A percentile compares a stretch with the other conserved stretches of the same genome.
These are phyloP conservation scores for Arthonia radiata DNA, from an alignment of 495 filamentous ascomycete species.

Conservation along the genomic window DNA sequence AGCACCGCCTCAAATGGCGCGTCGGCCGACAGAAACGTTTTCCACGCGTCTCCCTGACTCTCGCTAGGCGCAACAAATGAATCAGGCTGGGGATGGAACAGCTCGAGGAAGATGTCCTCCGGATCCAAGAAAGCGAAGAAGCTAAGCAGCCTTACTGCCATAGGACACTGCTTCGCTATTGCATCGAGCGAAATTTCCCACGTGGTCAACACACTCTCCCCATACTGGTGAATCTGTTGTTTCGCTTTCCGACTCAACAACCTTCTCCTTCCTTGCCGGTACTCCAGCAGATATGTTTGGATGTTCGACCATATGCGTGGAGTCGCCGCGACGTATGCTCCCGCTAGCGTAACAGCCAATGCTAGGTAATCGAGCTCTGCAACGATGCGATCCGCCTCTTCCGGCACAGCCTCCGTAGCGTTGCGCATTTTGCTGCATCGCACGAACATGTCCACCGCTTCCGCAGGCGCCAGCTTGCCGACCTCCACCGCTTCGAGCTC, in stretches of 20 bases:
- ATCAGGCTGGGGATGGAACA: neutral
- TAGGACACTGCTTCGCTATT: slow-evolving; percentile 1
- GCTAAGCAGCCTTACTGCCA: slow-evolving; percentile 2
- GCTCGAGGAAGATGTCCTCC: slow-evolving; percentile 3
- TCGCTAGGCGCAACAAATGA: neutral
- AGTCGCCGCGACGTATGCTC: slow-evolving; percentile 2
- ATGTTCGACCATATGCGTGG: slow-evolving; percentile 2
- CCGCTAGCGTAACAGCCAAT: slow-evolving; percentile 4
- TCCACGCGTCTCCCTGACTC: too few relatives aligned
- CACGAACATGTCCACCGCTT: slow-evolving; percentile 2
- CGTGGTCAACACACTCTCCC: slow-evolving; percentile 6
- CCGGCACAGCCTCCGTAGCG: too few relatives aligned
- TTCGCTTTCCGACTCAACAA: slow-evolving; percentile 2
- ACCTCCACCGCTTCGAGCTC: slow-evolving; percentile 2
- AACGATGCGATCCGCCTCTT: slow-evolving; percentile 2
- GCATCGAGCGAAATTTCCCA: slow-evolving; percentile 6
- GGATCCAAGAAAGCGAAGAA: slow-evolving; percentile 2
- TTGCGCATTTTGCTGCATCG: too few relatives aligned
- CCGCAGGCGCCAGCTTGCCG: slow-evolving; percentile 1
- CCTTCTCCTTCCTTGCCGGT: slow-evolving; percentile 1
- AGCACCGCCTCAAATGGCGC: too few relatives aligned
- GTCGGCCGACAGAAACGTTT: too few relatives aligned
- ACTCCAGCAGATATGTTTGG: slow-evolving; percentile 2
- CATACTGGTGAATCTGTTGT: slow-evolving; percentile 5
- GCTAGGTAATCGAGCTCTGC: slow-evolving; percentile 5